A percentile compares a stretch with the other conserved stretches of the same genome.
Evolutionary conservation across 2,329 filamentous ascomycete genomes (phyloP).

Genomic region (Teratosphaeria zuluensis): DNA sequence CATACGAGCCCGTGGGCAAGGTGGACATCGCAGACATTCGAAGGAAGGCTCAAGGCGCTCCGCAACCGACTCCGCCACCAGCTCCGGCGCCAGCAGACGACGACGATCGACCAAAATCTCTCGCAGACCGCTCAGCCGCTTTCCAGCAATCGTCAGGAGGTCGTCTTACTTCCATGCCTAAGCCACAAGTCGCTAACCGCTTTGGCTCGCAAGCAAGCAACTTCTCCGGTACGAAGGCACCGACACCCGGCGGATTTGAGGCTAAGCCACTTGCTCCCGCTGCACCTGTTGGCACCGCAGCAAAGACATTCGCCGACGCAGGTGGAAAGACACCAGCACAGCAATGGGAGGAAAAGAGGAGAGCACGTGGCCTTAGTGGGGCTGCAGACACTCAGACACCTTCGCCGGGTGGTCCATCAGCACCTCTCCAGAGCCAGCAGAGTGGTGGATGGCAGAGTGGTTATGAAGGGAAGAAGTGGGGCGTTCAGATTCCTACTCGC

Average conservation of each 20-base stretch:
- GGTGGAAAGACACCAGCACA: conserved; percentile 95
- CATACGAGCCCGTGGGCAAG: conserved; percentile 91
- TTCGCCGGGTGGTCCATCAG: conserved; percentile 22
- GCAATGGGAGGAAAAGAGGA: conserved; percentile 95
- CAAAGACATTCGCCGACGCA: conserved; percentile 86
- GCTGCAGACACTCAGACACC: conserved; percentile 40
- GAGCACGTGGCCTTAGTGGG: conserved; percentile 53
- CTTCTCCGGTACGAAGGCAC: conserved; percentile 84
- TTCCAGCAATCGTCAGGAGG: conserved; percentile 62
- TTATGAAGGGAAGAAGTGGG: conserved; percentile 85
- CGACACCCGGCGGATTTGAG: conserved; percentile 60
- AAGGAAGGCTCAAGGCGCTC: conserved; percentile 61
- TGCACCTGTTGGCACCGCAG: conserved; percentile 66
- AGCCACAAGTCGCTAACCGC: conserved; percentile 88
- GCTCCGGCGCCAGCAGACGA: background rate
- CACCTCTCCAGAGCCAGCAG: conserved; percentile 55
- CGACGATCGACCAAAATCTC: conserved; percentile 38
- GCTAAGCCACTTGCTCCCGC: conserved; percentile 48
- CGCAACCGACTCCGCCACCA: conserved; percentile 9
- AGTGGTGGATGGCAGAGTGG: conserved; percentile 90
- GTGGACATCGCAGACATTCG: conserved; percentile 94
- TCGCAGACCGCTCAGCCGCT: conserved; percentile 67
- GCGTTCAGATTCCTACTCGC: conserved; percentile 63
- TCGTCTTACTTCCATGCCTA: conserved; percentile 76
- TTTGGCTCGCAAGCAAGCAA: conserved; percentile 60